phyloP scores from a whole-genome alignment of 805 yeast genomes.

The Candida railenensis region DNA sequence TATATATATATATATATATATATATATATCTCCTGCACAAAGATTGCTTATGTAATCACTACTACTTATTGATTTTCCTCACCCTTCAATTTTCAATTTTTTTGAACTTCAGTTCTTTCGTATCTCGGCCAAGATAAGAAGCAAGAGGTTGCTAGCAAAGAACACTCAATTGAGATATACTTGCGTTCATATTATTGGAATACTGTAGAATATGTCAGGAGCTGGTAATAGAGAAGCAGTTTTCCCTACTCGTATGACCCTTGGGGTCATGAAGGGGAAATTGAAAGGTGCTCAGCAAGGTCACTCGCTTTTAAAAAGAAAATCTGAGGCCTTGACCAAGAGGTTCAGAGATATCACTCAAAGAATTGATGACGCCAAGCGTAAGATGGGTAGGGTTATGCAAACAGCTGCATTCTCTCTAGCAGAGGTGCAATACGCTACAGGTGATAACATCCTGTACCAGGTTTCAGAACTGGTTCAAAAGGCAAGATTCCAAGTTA shows the following conservation, averaged over 20 bases:
- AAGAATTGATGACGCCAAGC: slow-evolving; percentile 90
- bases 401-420: slow-evolving; percentile 96
- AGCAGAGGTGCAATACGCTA: slow-evolving; percentile 96
- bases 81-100: background rate
- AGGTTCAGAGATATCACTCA: slow-evolving; percentile 94
- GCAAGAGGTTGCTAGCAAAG: background rate
- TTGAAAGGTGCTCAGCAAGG: slow-evolving; percentile 98
- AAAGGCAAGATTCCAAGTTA: slow-evolving; percentile 84
- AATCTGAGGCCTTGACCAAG: slow-evolving; percentile 95
- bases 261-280: slow-evolving; percentile 91
- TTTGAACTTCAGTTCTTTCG: background rate
- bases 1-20: no score
- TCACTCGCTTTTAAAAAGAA: slow-evolving; percentile 87
- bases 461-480: slow-evolving; percentile 95
- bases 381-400: slow-evolving; percentile 98
- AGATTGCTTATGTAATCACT: background rate
- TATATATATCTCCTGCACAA: no score
- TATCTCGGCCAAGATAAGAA: background rate
- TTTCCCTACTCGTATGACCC: slow-evolving; percentile 97
- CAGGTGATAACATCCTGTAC: slow-evolving; percentile 92
- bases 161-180: background rate
- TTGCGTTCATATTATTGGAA: background rate
- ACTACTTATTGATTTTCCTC: background rate
- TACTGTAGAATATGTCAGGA: slow-evolving; percentile 49
- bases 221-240: slow-evolving; percentile 89